Base-by-base conservation (phyloP, 2,329 filamentous ascomycete genomes). In the Aspergillus bombycis region DNA sequence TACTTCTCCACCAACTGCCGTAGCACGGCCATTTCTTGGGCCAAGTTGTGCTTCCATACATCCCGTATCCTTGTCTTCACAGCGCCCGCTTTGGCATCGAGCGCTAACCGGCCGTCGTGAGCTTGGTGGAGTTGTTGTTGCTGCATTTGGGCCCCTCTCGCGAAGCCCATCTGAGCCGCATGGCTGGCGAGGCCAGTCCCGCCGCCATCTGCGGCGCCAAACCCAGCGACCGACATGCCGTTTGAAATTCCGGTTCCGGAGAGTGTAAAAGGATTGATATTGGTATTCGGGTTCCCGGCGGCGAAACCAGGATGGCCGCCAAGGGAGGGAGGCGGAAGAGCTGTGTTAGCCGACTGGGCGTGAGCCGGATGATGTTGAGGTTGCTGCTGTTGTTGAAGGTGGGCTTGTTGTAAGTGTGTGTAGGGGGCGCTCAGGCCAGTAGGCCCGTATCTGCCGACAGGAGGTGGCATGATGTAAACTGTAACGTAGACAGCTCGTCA, bases 31-130 rank as follows among this genome's bases (percentile, higher is more conserved):
- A 99, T 95, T 81, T 99, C 95, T 74, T 96, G 91, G 30, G 92
- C 87, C 67, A 98, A 81, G 73, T 98, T 98, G 71, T 93, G 88
- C 76, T 91, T 91, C 95, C 95, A 99, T 45, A 99, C 95, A 73
- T 99, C 94, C 68, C 94, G 88, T 89, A 98, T 98, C 77, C 93
- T 86, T 66, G 89, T 88, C 73, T 93, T 92, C 36, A 82, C 83
- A 21, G 86, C 85, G 65, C 87, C 84, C 62, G 77, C 77, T 79
- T 86, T 88, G 77, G 78, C 79, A 70, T 78, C 85, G 75, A 86
- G 82, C 60, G 85, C 82, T 61, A 81, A 77, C 64, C 84, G 79
- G n/a, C 82, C 80, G 65, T 84, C 86, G 63, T 87, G 81, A 48
- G 75, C 76, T 61, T 81, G 79, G 62, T 80, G 78, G 69, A 79